Evolutionary conservation across 257 asterid genomes (phyloP), one percentile per base, ranked within the genome.

Genomic region (Solanum okadae): DNA sequence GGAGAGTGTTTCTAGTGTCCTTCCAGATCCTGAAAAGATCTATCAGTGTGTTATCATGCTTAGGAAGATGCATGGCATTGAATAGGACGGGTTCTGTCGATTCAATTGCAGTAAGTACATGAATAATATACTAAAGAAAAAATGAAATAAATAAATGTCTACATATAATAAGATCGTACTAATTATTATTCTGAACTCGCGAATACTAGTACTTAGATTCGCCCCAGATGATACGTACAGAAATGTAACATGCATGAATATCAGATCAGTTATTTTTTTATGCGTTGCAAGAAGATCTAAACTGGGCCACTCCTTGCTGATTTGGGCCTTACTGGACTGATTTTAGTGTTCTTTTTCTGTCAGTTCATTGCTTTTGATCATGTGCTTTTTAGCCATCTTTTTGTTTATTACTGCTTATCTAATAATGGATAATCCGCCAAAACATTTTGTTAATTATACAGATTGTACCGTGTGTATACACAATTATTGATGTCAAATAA

Each of bases 1-100:
- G 92, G 95, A 91, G 56, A 92, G 91, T 42, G 98, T 96, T 70
- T 93, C 94, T 9, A 91, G 90, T 78, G 33, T 86, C 29, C 83
- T 93, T 46, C 93, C 95, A 2, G 89, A 93, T 52, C 92, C 94
- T 83, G 88, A 90, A 13, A 85, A 92, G 46, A 94, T 93, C 1
- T 88, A n/a, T 52, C 95, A 91, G 84, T 92, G 94, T 67, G 96
- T 95, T 86, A 89, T 87, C 78, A 89, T 52, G 88, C 23, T 94
- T 4, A 92, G 98, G 44, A 91, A 94, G 90, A 94, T 93, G 96
- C 71, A 92, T 88, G 98, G 96, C 38, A 75, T 93, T 77, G 95
- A 93, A 70, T 95, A 89, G 86, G 10, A n/a, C 40, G 44, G 3
- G 4, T 44, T 42, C 10, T 13, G 65, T 42, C 0, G 16, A 25